Evolutionary conservation across 169 alveolate genomes (phyloP), one percentile per base, ranked within the genome.

Genomic region (Plasmodium relictum): DNA sequence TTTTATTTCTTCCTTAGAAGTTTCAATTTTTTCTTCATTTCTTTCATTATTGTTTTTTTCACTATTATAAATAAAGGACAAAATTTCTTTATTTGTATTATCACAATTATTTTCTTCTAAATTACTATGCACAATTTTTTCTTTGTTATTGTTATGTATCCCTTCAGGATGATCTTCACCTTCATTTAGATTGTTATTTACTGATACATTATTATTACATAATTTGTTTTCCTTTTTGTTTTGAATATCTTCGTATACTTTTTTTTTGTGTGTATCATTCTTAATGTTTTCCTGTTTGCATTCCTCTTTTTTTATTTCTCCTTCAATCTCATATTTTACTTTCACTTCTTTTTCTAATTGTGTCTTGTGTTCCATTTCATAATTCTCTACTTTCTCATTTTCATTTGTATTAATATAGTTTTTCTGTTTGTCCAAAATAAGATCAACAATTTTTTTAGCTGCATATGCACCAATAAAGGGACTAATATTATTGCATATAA

Each of bases 401-500:
- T 39, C 70, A n/a, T 63, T 24, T 10, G 39, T 52, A 31, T 16
- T 8, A 1, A 18, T 37, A 7, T 5, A 61, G n/a, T 44, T 22
- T 20, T 73, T 71, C 52, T 83, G 86, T 37, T 83, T 83, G 7
- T 66, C 45, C 14, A 83, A 62, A 56, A 83, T 68, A 22, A 58
- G 22, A 9, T 83, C 91, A 0, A 83, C 91, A 9, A 83, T 83
- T 54, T 83, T 83, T 62, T 83, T 83, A 0, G 91, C 91, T 6
- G 91, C 91, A 42, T 83, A 83, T 5, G 91, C 91, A 0, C 91
- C 91, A 6, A 83, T 70, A 59, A 68, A 83, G 6, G 91, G 91
- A 6, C 91, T 83, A 37, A 83, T 70, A 62, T 83, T 14, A 45
- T 70, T 83, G n/a, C 91, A 83, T 41, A 83, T 83, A 59, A 66